Percentiles rank a stretch among this genome's conserved stretches.
These are phyloP conservation scores for Oxyria digyna DNA, from an alignment of 148 eudicot genomes.

Conservation along the genomic window DNA sequence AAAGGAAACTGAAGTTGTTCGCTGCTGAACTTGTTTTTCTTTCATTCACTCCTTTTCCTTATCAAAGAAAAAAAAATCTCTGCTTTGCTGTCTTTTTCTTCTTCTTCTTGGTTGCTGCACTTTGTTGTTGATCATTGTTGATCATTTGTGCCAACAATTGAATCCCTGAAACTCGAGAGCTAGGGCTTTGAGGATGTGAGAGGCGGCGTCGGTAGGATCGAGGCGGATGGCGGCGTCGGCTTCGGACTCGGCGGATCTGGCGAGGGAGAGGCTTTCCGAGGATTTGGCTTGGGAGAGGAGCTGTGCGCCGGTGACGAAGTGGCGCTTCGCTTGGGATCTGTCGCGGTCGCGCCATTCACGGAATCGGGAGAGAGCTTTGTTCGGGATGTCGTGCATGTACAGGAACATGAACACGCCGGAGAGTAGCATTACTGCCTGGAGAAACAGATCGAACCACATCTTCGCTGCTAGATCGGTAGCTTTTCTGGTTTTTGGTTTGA, in stretches of 20 bases:
- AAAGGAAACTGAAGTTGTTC: too few species aligned
- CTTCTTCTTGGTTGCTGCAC: too few species aligned
- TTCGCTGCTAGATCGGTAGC: not conserved
- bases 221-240: slow-evolving; percentile 44
- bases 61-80: too few species aligned
- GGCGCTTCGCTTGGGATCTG: slow-evolving; percentile 41
- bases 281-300: slow-evolving; percentile 36
- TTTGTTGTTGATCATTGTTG: too few species aligned
- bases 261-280: slow-evolving; percentile 16
- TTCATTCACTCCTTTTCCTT: too few species aligned
- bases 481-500: not conserved
- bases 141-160: too few species aligned
- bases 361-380: slow-evolving; percentile 28
- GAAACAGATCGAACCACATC: slow-evolving; percentile 47
- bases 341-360: slow-evolving; percentile 19
- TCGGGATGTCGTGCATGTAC: slow-evolving; percentile 41
- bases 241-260: slow-evolving; percentile 39
- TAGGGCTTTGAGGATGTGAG: slow-evolving; percentile 61
- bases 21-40: too few species aligned
- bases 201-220: slow-evolving; percentile 64
- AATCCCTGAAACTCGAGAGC: slow-evolving; percentile 64
- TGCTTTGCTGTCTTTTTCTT: too few species aligned
- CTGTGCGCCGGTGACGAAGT: slow-evolving; percentile 70
- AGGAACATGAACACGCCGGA: slow-evolving; percentile 30
- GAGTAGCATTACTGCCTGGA: slow-evolving; percentile 32